phyloP scores from a whole-genome alignment of 2,329 filamentous ascomycete genomes.

The Neofusicoccum sp. region DNA sequence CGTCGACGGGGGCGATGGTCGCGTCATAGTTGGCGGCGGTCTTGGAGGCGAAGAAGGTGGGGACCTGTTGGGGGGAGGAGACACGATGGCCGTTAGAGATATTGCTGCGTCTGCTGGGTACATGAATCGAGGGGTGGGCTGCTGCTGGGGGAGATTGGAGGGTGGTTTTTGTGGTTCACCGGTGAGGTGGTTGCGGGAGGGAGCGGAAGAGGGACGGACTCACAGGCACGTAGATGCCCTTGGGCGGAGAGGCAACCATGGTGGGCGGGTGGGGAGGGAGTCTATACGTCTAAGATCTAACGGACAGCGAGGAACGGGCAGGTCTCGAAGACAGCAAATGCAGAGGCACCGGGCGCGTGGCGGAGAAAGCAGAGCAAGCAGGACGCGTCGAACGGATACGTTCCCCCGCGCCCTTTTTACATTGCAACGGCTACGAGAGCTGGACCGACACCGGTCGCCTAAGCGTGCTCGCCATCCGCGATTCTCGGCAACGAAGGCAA shows the following conservation, averaged over 20 bases:
- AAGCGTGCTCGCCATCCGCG: too few relatives aligned
- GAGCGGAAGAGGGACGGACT: background rate
- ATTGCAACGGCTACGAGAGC: too few relatives aligned
- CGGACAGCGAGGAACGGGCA: background rate
- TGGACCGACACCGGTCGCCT: too few relatives aligned
- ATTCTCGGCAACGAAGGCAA: too few relatives aligned
- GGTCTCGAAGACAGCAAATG: too few relatives aligned
- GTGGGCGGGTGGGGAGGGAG: background rate
- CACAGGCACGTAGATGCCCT: slow-evolving; percentile 20
- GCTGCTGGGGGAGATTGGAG: background rate
- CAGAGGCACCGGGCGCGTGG: too few relatives aligned
- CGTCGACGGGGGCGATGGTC: slow-evolving; percentile 46
- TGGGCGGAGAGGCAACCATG: slow-evolving; percentile 15
- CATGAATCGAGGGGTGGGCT: too few relatives aligned
- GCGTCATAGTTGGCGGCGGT: slow-evolving; percentile 10
- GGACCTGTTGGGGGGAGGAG: slow-evolving; percentile 34
- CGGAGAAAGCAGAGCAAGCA: too few relatives aligned
- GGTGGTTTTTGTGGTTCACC: background rate
- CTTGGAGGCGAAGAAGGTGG: slow-evolving; percentile 58
- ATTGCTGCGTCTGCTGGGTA: too few relatives aligned
- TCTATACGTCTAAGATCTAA: background rate
- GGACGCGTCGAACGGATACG: too few relatives aligned
- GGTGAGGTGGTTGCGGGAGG: background rate
- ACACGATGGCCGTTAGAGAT: too few relatives aligned
- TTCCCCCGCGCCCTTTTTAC: too few relatives aligned